phyloP scores from a whole-genome alignment of 1,284 basidiomycete genomes.

The Schizophyllum amplum region DNA sequence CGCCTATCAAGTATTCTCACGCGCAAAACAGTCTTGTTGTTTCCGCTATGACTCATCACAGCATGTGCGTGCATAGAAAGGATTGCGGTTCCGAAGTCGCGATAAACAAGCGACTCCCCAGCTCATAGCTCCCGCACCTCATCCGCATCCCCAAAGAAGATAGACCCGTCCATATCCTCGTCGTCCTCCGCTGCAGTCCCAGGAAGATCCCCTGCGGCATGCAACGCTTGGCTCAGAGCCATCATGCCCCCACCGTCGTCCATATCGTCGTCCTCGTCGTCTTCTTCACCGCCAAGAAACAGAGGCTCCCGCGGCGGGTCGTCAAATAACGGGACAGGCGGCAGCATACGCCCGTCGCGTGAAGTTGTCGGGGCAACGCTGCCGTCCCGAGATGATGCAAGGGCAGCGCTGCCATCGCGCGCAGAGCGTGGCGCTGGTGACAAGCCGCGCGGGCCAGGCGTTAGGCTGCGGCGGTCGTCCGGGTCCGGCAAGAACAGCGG shows the following conservation, averaged over 20 bases:
- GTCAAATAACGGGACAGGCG: slow-evolving; percentile 38
- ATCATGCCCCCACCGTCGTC: slow-evolving; percentile 53
- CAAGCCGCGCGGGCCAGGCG: background rate
- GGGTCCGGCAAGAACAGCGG: slow-evolving; percentile 63
- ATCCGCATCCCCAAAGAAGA: slow-evolving; percentile 75
- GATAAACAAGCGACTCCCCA: too few species aligned
- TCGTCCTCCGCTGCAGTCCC: slow-evolving; percentile 56
- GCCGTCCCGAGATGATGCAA: slow-evolving; percentile 21
- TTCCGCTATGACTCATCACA: background rate
- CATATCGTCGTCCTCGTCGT: slow-evolving; percentile 23
- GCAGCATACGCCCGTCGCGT: slow-evolving; percentile 19
- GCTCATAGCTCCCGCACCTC: slow-evolving; percentile 51
- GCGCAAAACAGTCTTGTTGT: too few species aligned
- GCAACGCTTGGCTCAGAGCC: slow-evolving; percentile 65
- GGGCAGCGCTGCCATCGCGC: slow-evolving; percentile 27
- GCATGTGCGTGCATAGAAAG: too few species aligned
- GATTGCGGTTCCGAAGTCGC: too few species aligned
- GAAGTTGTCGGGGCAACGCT: background rate
- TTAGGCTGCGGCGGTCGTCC: background rate
- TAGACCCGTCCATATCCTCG: slow-evolving; percentile 63
- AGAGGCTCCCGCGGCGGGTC: slow-evolving; percentile 17
- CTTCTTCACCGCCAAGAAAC: slow-evolving; percentile 12
- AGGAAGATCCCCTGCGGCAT: slow-evolving; percentile 43
- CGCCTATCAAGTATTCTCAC: slow-evolving; percentile 2
- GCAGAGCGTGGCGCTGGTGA: background rate